These are phyloP conservation scores for Pelargonium cotyledonis DNA, from an alignment of 441 rosid genomes.

Conservation along the genomic window DNA sequence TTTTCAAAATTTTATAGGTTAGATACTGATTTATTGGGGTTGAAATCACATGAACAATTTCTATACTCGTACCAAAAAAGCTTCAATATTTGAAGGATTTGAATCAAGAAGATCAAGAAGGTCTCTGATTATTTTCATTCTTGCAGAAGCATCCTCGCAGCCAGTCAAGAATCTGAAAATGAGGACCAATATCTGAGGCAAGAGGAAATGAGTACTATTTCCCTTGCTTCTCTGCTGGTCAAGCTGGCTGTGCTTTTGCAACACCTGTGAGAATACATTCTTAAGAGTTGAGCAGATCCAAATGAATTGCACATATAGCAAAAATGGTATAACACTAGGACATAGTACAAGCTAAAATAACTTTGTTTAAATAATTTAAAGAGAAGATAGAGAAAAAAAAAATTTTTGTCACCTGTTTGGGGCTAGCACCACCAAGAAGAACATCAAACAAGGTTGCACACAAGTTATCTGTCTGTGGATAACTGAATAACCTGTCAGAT, in stretches of 20 bases:
- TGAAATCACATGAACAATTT: conserved; percentile 18
- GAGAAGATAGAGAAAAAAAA: conserved; percentile 5
- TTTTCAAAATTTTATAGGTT: conserved; percentile 23
- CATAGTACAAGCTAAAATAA: conserved; percentile 5
- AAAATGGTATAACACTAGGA: conserved; percentile 9
- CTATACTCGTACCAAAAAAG: conserved; percentile 66
- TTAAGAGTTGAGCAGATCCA: conserved; percentile 8
- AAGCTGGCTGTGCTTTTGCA: conserved; percentile 69
- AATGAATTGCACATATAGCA: conserved; percentile 11
- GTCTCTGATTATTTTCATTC: conserved; percentile 72
- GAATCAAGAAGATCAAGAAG: conserved; percentile 88
- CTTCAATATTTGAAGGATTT: conserved; percentile 84
- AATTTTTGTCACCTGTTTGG: conserved; percentile 84
- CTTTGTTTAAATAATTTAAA: conserved; percentile 4
- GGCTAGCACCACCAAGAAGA: conserved; percentile 99
- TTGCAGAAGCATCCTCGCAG: conserved; percentile 56
- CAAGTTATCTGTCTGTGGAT: conserved; percentile 80
- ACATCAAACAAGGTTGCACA: conserved; percentile 93
- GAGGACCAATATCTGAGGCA: conserved; percentile 80
- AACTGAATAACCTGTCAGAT: conserved; percentile 73
- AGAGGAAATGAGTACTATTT: conserved; percentile 60
- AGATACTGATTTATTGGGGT: conserved; percentile 20
- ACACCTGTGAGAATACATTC: conserved; percentile 46
- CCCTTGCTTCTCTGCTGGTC: conserved; percentile 67
- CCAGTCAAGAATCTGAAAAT: conserved; percentile 73